A percentile compares a stretch with the other conserved stretches of the same genome.
phyloP scores from a whole-genome alignment of 1,284 basidiomycete genomes.

The Peniophora sp. region DNA sequence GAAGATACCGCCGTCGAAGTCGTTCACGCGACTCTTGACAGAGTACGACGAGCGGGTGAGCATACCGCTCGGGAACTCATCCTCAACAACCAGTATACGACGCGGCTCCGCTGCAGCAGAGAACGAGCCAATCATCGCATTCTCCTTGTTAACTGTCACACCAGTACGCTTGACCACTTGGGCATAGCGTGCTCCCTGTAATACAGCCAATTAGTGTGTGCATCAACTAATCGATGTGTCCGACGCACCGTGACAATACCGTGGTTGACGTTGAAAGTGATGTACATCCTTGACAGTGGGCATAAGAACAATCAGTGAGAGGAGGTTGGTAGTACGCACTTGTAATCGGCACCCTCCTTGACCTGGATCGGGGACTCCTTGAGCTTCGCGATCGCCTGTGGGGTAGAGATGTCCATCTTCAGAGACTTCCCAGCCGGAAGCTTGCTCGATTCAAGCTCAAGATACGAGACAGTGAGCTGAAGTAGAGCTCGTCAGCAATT shows the following conservation, averaged over 20 bases:
- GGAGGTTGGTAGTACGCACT: constrained; percentile 34
- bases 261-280: constrained; percentile 78
- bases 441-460: constrained; percentile 65
- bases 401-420: constrained; percentile 45
- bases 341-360: constrained; percentile 83
- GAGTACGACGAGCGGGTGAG: constrained; percentile 75
- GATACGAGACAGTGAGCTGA: constrained; percentile 59
- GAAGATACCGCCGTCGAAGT: constrained; percentile 74
- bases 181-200: constrained; percentile 74
- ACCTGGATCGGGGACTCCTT: constrained; percentile 71
- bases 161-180: constrained; percentile 78
- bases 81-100: constrained; percentile 65
- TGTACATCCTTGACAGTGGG: constrained; percentile 48
- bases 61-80: constrained; percentile 78
- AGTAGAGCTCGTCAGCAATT: not conserved
- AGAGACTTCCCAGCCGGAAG: constrained; percentile 59
- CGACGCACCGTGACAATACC: constrained; percentile 70
- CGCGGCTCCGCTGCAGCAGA: constrained; percentile 60
- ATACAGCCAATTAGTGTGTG: constrained; percentile 6
- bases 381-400: constrained; percentile 34
- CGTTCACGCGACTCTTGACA: constrained; percentile 74
- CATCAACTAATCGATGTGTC: constrained; percentile 1
- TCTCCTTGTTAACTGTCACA: constrained; percentile 79
- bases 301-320: constrained; percentile 3
- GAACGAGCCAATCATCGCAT: constrained; percentile 89